phyloP scores from a whole-genome alignment of 306 rosid genomes.

The Sechiopsis laciniata region DNA sequence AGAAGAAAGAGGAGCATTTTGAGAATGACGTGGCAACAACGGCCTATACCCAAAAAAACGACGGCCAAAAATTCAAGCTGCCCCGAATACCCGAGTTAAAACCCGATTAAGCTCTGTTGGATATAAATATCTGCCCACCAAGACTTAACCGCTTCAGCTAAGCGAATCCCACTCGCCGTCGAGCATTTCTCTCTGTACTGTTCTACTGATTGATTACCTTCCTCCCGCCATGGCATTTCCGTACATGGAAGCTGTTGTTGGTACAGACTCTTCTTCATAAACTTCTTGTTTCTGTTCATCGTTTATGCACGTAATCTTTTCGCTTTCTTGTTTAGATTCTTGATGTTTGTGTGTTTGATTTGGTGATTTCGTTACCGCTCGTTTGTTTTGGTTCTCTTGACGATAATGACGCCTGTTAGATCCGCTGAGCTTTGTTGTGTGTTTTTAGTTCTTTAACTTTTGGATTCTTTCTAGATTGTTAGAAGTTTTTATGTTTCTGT shows the following conservation, averaged over 20 bases:
- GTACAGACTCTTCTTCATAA: constrained; percentile 36
- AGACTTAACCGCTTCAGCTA: not conserved
- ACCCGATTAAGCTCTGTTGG: not conserved
- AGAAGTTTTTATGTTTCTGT: not conserved
- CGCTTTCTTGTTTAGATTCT: not conserved
- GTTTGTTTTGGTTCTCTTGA: not conserved
- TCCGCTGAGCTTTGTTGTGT: constrained; percentile 9
- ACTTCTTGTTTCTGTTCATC: not conserved
- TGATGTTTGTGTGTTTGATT: not conserved
- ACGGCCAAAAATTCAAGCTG: not conserved
- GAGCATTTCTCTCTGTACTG: not conserved
- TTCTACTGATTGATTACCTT: constrained; percentile 7
- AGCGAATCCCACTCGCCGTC: constrained; percentile 6
- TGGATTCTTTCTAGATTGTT: not conserved
- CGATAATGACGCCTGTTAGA: constrained; percentile 7
- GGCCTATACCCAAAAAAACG: not conserved
- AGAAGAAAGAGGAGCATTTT: too few species aligned
- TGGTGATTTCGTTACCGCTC: not conserved
- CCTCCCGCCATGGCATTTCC: constrained; percentile 67
- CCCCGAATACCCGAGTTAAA: not conserved
- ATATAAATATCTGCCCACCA: not conserved
- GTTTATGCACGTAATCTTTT: not conserved
- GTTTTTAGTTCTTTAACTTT: too few species aligned
- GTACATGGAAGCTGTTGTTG: constrained; percentile 90
- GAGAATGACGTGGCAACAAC: not conserved